Percentiles rank a stretch among this genome's conserved stretches.
Evolutionary conservation across 192 early-diverging fungal genomes (phyloP).

Genomic region (Dimargaris xerosporica): DNA sequence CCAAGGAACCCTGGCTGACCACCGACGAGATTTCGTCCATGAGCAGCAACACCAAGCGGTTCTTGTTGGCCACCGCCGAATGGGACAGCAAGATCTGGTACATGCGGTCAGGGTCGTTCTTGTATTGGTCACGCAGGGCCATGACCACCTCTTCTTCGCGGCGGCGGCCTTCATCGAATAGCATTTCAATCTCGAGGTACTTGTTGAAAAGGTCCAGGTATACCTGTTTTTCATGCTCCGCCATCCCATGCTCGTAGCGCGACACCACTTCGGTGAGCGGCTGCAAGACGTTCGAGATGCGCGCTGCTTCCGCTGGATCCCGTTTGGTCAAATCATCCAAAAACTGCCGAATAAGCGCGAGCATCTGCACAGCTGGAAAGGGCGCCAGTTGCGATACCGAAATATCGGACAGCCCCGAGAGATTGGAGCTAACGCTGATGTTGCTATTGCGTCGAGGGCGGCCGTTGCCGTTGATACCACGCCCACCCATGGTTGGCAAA

Average conservation of each 20-base stretch:
- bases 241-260: slow-evolving; percentile 57
- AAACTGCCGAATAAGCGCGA: slow-evolving; percentile 40
- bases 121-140: slow-evolving; percentile 70
- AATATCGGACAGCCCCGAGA: neutral
- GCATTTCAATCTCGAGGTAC: slow-evolving; percentile 70
- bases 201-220: slow-evolving; percentile 63
- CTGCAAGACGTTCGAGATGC: slow-evolving; percentile 40
- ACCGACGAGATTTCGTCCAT: slow-evolving; percentile 67
- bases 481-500: neutral
- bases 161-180: slow-evolving; percentile 52
- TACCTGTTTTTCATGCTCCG: slow-evolving; percentile 52
- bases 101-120: slow-evolving; percentile 59
- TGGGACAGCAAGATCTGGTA: slow-evolving; percentile 61
- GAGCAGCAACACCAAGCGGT: slow-evolving; percentile 57
- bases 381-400: slow-evolving; percentile 3
- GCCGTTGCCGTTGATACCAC: neutral
- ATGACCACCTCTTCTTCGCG: slow-evolving; percentile 77
- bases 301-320: slow-evolving; percentile 44
- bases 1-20: slow-evolving; percentile 37
- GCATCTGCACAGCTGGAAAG: slow-evolving; percentile 60
- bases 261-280: slow-evolving; percentile 54
- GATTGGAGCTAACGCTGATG: neutral
- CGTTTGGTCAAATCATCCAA: slow-evolving; percentile 27
- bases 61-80: slow-evolving; percentile 63
- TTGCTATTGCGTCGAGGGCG: neutral